These are phyloP conservation scores for Pyrenochaeta sp. DNA, from an alignment of 2,329 filamentous ascomycete genomes.

Conservation along the genomic window DNA sequence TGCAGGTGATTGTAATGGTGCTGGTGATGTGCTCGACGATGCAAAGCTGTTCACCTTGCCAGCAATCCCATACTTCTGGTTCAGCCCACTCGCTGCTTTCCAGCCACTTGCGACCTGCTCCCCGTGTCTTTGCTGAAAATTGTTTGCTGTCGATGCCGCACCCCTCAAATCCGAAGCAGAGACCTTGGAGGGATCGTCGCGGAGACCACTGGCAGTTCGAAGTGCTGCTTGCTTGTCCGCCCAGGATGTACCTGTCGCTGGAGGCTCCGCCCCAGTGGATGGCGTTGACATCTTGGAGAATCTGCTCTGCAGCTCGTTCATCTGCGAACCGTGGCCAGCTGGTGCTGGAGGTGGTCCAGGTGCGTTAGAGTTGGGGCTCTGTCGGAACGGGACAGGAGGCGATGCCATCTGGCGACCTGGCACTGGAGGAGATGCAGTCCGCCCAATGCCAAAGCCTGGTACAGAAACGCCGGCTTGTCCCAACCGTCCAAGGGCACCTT, in stretches of 20 bases:
- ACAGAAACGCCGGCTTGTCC: slow-evolving; percentile 80
- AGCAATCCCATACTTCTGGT: slow-evolving; percentile 69
- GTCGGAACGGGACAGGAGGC: slow-evolving; percentile 39
- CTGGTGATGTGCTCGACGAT: slow-evolving; percentile 30
- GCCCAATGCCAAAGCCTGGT: slow-evolving; percentile 77
- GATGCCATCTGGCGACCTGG: slow-evolving; percentile 47
- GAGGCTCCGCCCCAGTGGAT: slow-evolving; percentile 38
- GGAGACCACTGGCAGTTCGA: slow-evolving; percentile 67
- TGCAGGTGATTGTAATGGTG: slow-evolving; percentile 36
- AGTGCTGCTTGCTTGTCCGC: slow-evolving; percentile 70
- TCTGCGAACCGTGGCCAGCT: slow-evolving; percentile 52
- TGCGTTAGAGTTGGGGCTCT: slow-evolving; percentile 27
- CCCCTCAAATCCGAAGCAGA: slow-evolving; percentile 66
- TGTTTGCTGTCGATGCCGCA: slow-evolving; percentile 69
- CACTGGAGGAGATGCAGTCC: slow-evolving; percentile 45
- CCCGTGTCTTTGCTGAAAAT: slow-evolving; percentile 75
- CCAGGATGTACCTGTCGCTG: slow-evolving; percentile 66
- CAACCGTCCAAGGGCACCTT: slow-evolving; percentile 71
- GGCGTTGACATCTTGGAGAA: slow-evolving; percentile 60
- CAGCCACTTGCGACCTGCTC: slow-evolving; percentile 71
- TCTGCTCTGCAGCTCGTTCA: slow-evolving; percentile 73
- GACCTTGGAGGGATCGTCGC: slow-evolving; percentile 69
- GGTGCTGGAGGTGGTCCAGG: slow-evolving; percentile 30
- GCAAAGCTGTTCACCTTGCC: slow-evolving; percentile 57
- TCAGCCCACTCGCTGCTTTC: slow-evolving; percentile 64